Base-by-base conservation (phyloP, 2,329 filamentous ascomycete species). In the Pseudogymnoascus sp. region DNA sequence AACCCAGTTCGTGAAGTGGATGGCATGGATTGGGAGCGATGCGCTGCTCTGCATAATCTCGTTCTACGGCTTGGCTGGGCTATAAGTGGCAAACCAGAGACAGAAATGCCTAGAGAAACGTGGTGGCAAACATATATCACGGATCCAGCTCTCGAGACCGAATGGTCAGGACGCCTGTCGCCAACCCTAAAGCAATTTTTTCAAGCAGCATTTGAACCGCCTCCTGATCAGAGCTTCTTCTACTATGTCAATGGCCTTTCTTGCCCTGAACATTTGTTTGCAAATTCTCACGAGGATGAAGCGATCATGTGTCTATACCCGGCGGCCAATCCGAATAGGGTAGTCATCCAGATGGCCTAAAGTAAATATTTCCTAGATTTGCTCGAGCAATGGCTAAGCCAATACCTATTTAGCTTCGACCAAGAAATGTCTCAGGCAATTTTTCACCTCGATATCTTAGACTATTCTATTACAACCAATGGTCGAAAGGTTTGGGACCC, bases 401-500 rank as follows among this genome's bases (percentile, higher is more conserved):
- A 19, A 50, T 26, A 50, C 26, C 60, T 23, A 21, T 61, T 60
- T 31, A 68, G 65, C 13, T 68, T 67, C 31, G 63, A 67, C 44
- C 66, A 65, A 31, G 61, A 62, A 29, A 61, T 38, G 17, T 63
- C 59, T 11, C 38, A 53, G 29, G 66, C 66, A 46, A 67, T 67
- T 44, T 67, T 67, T 61, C 62, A 64, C 13, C 61, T 62, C 35
- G 56, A 64, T 38, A 35, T 60, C 23, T 50, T n/a, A 11, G 21
- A 50, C 15, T 29, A 50, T 50, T 50, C 13, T 9, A 50, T 50
- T 50, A 64, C 63, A 42, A 62, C 46, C 21, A 68, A 68, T 53
- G 65, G 63, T 46, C 66, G 65, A 21, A 64, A 61, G 38, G 42
- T 63, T 11, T 69, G 68, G 66, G 29, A 68, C 62, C 68, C 66